A percentile compares a stretch with the other conserved stretches of the same genome.
These are phyloP conservation scores for Naganishia randhawae DNA, from an alignment of 768 basidiomycete species.

Conservation along the genomic window DNA sequence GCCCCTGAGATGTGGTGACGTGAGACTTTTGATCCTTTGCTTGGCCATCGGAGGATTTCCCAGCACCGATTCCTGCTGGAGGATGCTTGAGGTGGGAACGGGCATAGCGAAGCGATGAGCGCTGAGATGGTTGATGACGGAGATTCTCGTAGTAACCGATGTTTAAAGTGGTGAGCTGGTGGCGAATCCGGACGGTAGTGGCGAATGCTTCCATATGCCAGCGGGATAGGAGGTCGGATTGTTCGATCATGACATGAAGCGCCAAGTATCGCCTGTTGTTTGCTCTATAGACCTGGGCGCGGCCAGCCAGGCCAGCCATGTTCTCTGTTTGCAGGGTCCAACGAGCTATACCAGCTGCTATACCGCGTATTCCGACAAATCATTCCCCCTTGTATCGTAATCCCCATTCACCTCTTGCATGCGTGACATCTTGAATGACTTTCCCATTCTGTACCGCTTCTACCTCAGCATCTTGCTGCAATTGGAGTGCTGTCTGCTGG, in stretches of 20 bases:
- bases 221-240: not conserved
- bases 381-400: constrained; percentile 5
- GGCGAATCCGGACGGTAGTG: not conserved
- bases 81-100: not conserved
- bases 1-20: not conserved
- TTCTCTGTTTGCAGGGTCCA: not conserved
- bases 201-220: not conserved
- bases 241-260: not conserved
- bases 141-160: too few relatives aligned
- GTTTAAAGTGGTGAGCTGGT: too few relatives aligned
- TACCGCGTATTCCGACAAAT: not conserved
- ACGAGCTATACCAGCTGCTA: not conserved
- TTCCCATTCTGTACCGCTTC: constrained; percentile 25
- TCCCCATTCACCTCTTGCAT: constrained; percentile 26
- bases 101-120: not conserved
- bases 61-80: not conserved
- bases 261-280: not conserved
- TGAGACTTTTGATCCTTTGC: not conserved
- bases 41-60: not conserved
- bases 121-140: not conserved
- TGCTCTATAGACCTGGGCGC: not conserved
- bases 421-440: constrained; percentile 23
- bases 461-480: constrained; percentile 1
- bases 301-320: too few relatives aligned
- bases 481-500: not conserved